Evolutionary conservation across 768 basidiomycete genomes (phyloP), one percentile per base, ranked within the genome.

Genomic region (Phylloporus rhodoxanthus): DNA sequence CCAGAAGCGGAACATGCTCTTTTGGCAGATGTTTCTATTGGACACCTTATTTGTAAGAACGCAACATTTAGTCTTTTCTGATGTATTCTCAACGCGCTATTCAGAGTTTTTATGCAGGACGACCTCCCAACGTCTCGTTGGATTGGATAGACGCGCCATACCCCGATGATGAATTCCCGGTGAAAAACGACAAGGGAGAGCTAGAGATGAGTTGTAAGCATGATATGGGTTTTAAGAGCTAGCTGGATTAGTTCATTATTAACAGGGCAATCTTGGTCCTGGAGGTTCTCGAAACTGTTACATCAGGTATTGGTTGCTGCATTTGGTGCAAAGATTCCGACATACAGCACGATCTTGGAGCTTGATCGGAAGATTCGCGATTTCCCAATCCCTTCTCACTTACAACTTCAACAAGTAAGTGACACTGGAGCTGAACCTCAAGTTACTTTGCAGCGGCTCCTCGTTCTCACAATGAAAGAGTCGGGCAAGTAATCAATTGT

Each of bases 11-110:
- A 75, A 71, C 46, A 70, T 70, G 19, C 67, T 83, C 10, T 87
- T 86, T 60, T 89, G 85, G 83, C 78, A 82, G 42, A 62, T 87
- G n/a, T 86, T 83, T 57, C 56, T 70, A 21, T 60, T 77, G 25
- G 86, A 87, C 57, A 80, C 81, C 0, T 79, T 78, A 74, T 65
- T 77, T 33, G 86, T 87, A 57, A 58, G 61, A 17, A 8, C 10
- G 17, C 68, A 55, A 26, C 3, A 15, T n/a, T 29, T 15, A 3
- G 5, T 29, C 5, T 8, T 32, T 11, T 30, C 21, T 37, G 32
- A 25, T 3, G 4, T 7, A 38, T 29, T 45, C 37, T 48, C 25
- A 45, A 4, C 28, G 21, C 14, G 7, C 11, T 1, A 7, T 9
- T 8, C 50, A 87, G 84, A 84, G 81, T 53, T 80, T 83, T 53